Conservation (phyloP, 1,139 yeast species). For the Yamadazyma blattariae region DNA sequence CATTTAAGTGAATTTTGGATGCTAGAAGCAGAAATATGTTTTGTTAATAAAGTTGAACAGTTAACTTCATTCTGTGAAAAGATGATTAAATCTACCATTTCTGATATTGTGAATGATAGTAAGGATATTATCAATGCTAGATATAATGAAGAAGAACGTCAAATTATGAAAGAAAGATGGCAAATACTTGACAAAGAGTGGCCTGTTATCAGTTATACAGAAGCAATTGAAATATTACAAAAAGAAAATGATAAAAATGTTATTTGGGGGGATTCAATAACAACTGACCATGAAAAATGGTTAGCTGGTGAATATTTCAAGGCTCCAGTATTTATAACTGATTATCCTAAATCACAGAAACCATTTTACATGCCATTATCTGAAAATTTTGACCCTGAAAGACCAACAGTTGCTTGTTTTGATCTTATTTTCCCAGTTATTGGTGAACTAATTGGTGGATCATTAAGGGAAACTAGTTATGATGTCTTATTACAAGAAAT, state of each 20-base stretch:
- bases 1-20: slow-evolving; percentile 97
- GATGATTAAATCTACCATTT: slow-evolving; percentile 55
- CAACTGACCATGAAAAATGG: slow-evolving; percentile 90
- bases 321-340: slow-evolving; percentile 84
- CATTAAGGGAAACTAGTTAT: slow-evolving; percentile 76
- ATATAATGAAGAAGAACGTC: slow-evolving; percentile 31
- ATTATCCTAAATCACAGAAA: slow-evolving; percentile 75
- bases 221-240: slow-evolving; percentile 57
- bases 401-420: slow-evolving; percentile 79
- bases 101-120: slow-evolving; percentile 30
- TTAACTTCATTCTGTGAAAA: slow-evolving; percentile 65
- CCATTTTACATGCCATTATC: slow-evolving; percentile 86
- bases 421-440: slow-evolving; percentile 86
- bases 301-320: slow-evolving; percentile 67
- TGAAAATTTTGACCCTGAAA: slow-evolving; percentile 24
- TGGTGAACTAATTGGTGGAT: slow-evolving; percentile 97
- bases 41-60: slow-evolving; percentile 54
- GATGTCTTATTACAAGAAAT: slow-evolving; percentile 49
- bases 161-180: slow-evolving; percentile 33
- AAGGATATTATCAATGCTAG: slow-evolving; percentile 44
- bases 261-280: slow-evolving; percentile 71
- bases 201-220: slow-evolving; percentile 71
- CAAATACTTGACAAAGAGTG: slow-evolving; percentile 41
- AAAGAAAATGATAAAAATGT: slow-evolving; percentile 17
- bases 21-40: slow-evolving; percentile 89